Percentiles rank a stretch among this genome's conserved stretches.
Evolutionary conservation across 768 basidiomycete species (phyloP).

Genomic region (Lepiota venenata): DNA sequence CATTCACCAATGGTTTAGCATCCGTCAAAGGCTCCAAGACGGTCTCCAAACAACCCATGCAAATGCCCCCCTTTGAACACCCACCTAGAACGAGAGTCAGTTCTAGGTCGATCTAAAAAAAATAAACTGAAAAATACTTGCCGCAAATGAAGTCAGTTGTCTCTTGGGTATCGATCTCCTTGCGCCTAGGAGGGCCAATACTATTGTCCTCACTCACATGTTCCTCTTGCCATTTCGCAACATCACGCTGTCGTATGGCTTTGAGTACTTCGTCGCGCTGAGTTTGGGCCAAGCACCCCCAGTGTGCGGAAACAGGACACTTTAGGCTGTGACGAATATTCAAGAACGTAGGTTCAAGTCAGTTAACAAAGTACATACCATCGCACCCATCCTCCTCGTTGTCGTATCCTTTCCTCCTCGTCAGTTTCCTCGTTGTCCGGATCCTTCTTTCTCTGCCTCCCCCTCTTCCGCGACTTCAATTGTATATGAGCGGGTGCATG

Average conservation of each 20-base stretch:
- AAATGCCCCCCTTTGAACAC: slow-evolving; percentile 75
- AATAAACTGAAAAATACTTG: slow-evolving; percentile 19
- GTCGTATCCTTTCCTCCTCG: slow-evolving; percentile 47
- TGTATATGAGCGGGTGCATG: slow-evolving; percentile 53
- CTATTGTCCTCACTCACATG: slow-evolving; percentile 20
- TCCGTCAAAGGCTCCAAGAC: slow-evolving; percentile 37
- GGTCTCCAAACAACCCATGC: slow-evolving; percentile 68
- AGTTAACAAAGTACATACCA: slow-evolving; percentile 47
- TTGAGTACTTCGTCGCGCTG: slow-evolving; percentile 74
- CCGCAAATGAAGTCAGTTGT: slow-evolving; percentile 81
- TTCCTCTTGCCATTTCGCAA: slow-evolving; percentile 32
- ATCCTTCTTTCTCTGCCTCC: slow-evolving; percentile 38
- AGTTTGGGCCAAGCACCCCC: slow-evolving; percentile 62
- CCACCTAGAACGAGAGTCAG: slow-evolving; percentile 28
- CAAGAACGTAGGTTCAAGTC: not conserved
- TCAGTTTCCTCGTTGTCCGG: slow-evolving; percentile 45
- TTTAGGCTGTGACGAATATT: slow-evolving; percentile 49
- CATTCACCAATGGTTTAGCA: slow-evolving; percentile 2
- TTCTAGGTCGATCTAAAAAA: not conserved
- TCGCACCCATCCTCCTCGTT: slow-evolving; percentile 79
- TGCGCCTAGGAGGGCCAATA: slow-evolving; percentile 29
- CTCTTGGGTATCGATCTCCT: slow-evolving; percentile 47
- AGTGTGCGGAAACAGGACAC: slow-evolving; percentile 76
- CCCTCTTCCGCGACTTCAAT: slow-evolving; percentile 34
- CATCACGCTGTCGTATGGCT: slow-evolving; percentile 55